Conservation (phyloP, 768 basidiomycete genomes). For the Solioccasus polychromus region DNA sequence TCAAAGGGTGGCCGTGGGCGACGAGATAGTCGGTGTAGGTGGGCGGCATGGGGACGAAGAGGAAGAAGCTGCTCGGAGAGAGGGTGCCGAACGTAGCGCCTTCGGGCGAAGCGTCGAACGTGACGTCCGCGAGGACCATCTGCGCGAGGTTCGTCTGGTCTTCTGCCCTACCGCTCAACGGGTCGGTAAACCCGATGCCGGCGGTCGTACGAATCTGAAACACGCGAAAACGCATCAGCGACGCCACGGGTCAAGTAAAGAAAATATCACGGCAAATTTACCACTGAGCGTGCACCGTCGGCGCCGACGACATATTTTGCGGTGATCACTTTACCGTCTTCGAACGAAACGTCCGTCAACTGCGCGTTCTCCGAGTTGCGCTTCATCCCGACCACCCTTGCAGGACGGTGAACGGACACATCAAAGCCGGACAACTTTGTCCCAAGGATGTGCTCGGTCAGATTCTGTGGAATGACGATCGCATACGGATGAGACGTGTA, state of each 20-base stretch:
- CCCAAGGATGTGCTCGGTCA: constrained; percentile 42
- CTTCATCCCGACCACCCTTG: constrained; percentile 38
- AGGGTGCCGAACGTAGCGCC: neutral
- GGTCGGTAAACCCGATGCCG: constrained; percentile 45
- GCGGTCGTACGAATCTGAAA: constrained; percentile 45
- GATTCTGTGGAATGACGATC: constrained; percentile 43
- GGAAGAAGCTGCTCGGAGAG: constrained; percentile 12
- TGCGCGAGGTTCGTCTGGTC: constrained; percentile 32
- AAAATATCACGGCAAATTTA: constrained; percentile 25
- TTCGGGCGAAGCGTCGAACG: constrained; percentile 6
- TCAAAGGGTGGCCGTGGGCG: constrained; percentile 10
- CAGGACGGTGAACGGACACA: constrained; percentile 36
- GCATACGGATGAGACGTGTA: constrained; percentile 47
- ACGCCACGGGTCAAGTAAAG: neutral
- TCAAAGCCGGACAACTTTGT: constrained; percentile 32
- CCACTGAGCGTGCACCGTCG: constrained; percentile 48
- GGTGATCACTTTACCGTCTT: constrained; percentile 42
- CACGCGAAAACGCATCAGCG: neutral
- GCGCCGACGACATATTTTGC: constrained; percentile 51
- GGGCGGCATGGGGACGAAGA: constrained; percentile 10
- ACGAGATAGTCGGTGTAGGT: constrained; percentile 18
- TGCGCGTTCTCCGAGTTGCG: constrained; percentile 25
- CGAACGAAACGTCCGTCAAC: constrained; percentile 42
- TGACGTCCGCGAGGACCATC: constrained; percentile 21
- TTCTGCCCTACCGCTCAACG: constrained; percentile 32